Conservation (phyloP, 108 stramenopile genomes). For the Skeletonema grethae region DNA sequence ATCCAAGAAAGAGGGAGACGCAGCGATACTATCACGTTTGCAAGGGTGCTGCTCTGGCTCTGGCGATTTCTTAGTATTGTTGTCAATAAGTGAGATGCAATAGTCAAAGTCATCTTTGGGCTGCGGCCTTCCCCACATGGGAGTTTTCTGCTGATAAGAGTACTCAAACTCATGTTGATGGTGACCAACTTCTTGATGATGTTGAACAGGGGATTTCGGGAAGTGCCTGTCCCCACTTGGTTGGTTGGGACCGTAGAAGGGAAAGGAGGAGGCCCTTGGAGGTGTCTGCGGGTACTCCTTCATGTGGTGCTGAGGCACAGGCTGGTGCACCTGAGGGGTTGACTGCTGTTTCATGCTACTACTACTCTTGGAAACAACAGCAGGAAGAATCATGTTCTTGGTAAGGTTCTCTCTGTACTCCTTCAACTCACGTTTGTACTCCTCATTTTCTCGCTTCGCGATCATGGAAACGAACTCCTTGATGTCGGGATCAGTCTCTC, state of each 20-base stretch:
- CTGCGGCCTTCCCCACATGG: too few species aligned
- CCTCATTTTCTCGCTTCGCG: conserved; percentile 29
- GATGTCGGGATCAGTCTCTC: conserved; percentile 30
- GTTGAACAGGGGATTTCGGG: background rate
- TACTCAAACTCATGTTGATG: conserved; percentile 25
- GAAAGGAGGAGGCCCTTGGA: background rate
- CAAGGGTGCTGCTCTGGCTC: background rate
- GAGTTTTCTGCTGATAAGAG: conserved; percentile 1
- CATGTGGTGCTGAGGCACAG: background rate
- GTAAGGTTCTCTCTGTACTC: conserved; percentile 35
- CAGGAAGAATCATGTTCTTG: conserved; percentile 11
- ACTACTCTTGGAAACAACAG: background rate
- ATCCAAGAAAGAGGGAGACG: conserved; percentile 2
- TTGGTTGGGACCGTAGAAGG: background rate
- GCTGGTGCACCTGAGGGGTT: background rate
- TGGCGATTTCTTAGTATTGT: background rate
- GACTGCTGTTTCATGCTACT: background rate
- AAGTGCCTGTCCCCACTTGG: background rate
- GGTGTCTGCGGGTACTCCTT: background rate
- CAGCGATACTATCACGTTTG: background rate
- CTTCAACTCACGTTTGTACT: conserved; percentile 42
- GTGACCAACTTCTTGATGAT: background rate
- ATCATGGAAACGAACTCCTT: conserved; percentile 31
- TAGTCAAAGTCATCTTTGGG: too few species aligned
- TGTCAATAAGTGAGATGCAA: conserved; percentile 23